Percentiles rank a stretch among this genome's conserved stretches.
Conservation (phyloP, 495 filamentous ascomycete species). For the Cladorrhinum samala region DNA sequence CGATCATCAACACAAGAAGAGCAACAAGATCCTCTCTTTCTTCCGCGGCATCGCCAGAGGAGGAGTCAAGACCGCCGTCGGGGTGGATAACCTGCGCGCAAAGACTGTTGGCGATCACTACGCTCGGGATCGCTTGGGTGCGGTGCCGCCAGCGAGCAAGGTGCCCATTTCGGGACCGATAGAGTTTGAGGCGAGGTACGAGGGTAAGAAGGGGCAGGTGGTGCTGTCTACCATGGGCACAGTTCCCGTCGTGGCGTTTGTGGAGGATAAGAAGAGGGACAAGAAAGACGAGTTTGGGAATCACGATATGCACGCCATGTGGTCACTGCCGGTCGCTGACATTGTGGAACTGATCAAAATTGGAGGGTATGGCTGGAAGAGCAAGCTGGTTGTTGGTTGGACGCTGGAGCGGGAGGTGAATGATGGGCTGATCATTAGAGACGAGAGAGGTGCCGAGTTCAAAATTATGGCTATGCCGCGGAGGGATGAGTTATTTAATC, state of each 20-base stretch:
- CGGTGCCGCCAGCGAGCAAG: constrained; percentile 47
- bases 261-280: constrained; percentile 28
- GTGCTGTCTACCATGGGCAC: constrained; percentile 59
- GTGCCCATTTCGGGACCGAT: constrained; percentile 55
- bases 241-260: constrained; percentile 56
- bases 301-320: constrained; percentile 49
- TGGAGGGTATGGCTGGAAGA: constrained; percentile 84
- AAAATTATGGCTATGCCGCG: constrained; percentile 66
- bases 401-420: constrained; percentile 67
- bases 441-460: constrained; percentile 46
- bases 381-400: constrained; percentile 80
- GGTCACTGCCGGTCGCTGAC: constrained; percentile 48
- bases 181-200: constrained; percentile 65
- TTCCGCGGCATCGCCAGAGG: constrained; percentile 66
- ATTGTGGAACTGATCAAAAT: constrained; percentile 68
- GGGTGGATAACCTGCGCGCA: constrained; percentile 62
- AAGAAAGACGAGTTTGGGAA: constrained; percentile 36
- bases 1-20: constrained; percentile 32
- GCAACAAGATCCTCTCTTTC: constrained; percentile 55
- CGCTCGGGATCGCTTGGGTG: constrained; percentile 66
- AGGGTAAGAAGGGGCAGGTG: constrained; percentile 65
- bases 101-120: constrained; percentile 53
- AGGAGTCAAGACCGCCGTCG: constrained; percentile 61
- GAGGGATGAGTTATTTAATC: constrained; percentile 81
- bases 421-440: constrained; percentile 68